Base-by-base conservation (phyloP, 2,329 filamentous ascomycete genomes). In the Fusarium globosum region DNA sequence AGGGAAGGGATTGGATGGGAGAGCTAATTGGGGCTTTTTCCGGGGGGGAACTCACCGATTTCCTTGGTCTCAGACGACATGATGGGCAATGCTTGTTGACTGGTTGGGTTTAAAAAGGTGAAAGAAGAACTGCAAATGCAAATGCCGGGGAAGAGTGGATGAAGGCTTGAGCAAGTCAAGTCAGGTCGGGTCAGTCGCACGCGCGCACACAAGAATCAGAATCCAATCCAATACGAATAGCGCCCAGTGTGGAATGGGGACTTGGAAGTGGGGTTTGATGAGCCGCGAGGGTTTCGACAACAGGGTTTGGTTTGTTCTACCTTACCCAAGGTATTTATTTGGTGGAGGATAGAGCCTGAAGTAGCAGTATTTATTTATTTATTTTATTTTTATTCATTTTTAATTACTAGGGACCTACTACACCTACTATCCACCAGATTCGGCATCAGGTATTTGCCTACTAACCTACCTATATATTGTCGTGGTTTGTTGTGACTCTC, bases 31-130 rank as follows among this genome's bases (percentile, higher is more conserved):
- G 30, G 61, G 61, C 43, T 45, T 35, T 28, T 43, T 26, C 28
- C 43, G 43, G 20, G 62, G 52, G 39, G 49, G 43, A 35, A 82
- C 84, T 73, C 79, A 86, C 85, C 85, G 72, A 82, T 75, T 69
- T 83, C 85, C 81, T 86, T 86, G 38, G 82, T 80, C 62, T 86
- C 84, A 78, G 85, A 83, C 78, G 85, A 83, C 83, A 85, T 84
- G 77, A 79, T 84, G 82, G 79, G 78, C 79, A 77, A 72, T 66
- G 68, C 71, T 68, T 56, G 67, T 48, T 79, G 51, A 58, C 65
- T 65, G 65, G 61, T 57, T 52, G 69, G 71, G 61, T 64, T 74
- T 60, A 62, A 65, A 74, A 69, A 53, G 57, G 56, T 69, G 70
- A 71, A 61, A 43, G 63, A 67, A 74, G 71, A 72, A 74, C 65